These are phyloP conservation scores for Fonsecaea nubica DNA, from an alignment of 2,329 filamentous ascomycete species.

Conservation along the genomic window DNA sequence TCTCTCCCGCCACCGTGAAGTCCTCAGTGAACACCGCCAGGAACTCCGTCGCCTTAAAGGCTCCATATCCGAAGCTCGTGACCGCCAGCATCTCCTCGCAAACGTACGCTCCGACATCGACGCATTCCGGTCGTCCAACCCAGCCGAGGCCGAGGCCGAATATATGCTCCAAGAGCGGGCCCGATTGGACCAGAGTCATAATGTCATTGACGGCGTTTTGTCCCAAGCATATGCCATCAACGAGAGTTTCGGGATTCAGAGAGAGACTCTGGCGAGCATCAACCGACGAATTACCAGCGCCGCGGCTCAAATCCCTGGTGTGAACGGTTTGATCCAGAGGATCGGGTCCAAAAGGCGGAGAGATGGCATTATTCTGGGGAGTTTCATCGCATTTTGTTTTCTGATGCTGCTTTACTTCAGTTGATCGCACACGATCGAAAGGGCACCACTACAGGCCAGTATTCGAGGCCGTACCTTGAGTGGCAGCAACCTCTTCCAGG, in stretches of 20 bases:
- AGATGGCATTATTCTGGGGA: slow-evolving; percentile 90
- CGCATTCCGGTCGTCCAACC: slow-evolving; percentile 82
- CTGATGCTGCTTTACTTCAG: slow-evolving; percentile 72
- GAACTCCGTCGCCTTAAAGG: slow-evolving; percentile 78
- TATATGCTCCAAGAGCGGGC: slow-evolving; percentile 94
- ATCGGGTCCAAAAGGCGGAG: slow-evolving; percentile 95
- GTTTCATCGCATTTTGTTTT: slow-evolving; percentile 91
- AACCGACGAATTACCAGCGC: slow-evolving; percentile 88
- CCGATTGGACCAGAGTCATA: slow-evolving; percentile 86
- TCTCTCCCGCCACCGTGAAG: slow-evolving; percentile 85
- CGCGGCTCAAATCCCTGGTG: slow-evolving; percentile 87
- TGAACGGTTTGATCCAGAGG: slow-evolving; percentile 88
- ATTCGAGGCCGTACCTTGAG: not conserved
- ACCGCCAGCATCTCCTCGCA: slow-evolving; percentile 86
- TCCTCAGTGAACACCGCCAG: slow-evolving; percentile 83
- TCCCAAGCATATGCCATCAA: slow-evolving; percentile 97
- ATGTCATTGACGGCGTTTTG: slow-evolving; percentile 85
- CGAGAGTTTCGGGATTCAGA: slow-evolving; percentile 84
- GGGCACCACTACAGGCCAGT: not conserved
- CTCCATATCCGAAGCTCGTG: slow-evolving; percentile 76
- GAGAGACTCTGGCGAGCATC: slow-evolving; percentile 85
- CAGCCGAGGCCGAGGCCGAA: slow-evolving; percentile 83
- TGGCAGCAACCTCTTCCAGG: not conserved
- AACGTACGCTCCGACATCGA: slow-evolving; percentile 92
- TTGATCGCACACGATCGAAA: slow-evolving; percentile 10